Evolutionary conservation across 2,329 filamentous ascomycete species (phyloP).

Genomic region (Monilinia aucupariae): DNA sequence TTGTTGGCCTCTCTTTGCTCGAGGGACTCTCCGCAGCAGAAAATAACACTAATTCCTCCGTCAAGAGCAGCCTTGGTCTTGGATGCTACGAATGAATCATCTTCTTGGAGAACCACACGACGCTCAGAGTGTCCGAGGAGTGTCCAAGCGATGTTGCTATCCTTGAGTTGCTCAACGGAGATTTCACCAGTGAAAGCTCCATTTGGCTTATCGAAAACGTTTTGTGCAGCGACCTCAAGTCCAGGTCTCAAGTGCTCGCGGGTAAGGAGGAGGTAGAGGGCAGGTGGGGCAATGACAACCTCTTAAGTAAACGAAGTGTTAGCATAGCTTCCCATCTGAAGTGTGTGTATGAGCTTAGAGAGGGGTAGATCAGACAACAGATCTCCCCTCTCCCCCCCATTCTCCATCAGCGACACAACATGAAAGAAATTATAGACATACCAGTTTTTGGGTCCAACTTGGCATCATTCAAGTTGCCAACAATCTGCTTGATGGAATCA

Average conservation of each 20-base stretch:
- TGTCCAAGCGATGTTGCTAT: constrained; percentile 81
- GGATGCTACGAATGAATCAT: constrained; percentile 75
- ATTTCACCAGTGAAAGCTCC: constrained; percentile 98
- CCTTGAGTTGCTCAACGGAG: constrained; percentile 83
- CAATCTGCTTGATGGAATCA: constrained; percentile 84
- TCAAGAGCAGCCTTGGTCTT: constrained; percentile 94
- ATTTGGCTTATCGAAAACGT: constrained; percentile 95
- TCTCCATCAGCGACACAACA: constrained; percentile 3
- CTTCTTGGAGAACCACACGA: constrained; percentile 81
- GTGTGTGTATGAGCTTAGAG: not conserved
- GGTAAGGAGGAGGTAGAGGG: constrained; percentile 84
- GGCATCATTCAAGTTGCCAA: constrained; percentile 81
- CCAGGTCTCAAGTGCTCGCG: constrained; percentile 70
- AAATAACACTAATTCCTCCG: constrained; percentile 82
- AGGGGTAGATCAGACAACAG: not conserved
- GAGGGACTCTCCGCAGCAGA: constrained; percentile 94
- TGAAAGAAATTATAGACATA: constrained; percentile 40
- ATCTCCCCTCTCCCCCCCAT: not conserved
- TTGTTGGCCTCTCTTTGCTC: constrained; percentile 82
- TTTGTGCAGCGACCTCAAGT: constrained; percentile 87
- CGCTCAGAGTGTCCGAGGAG: constrained; percentile 95
- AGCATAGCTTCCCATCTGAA: not conserved
- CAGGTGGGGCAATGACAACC: constrained; percentile 88
- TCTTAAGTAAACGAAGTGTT: constrained; percentile 46
- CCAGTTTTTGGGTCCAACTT: constrained; percentile 70